These are phyloP conservation scores for Hortaea sp. DNA, from an alignment of 2,329 filamentous ascomycete species.

Conservation along the genomic window DNA sequence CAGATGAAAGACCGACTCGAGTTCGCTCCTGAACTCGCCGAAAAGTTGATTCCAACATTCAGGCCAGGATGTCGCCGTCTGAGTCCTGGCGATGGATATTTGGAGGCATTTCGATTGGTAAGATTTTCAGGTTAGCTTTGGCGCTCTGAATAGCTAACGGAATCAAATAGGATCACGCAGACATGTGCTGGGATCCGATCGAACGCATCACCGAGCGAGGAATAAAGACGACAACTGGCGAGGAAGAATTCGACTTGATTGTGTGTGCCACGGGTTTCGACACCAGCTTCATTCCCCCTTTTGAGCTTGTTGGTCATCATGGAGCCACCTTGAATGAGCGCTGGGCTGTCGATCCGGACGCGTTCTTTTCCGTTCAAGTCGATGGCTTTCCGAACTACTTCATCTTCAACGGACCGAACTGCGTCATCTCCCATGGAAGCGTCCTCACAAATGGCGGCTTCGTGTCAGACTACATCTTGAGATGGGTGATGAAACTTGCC, in stretches of 20 bases:
- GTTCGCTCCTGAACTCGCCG: conserved; percentile 25
- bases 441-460: conserved; percentile 1
- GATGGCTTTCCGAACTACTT: conserved; percentile 24
- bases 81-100: conserved; percentile 41
- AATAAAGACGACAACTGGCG: not conserved
- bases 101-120: conserved; percentile 33
- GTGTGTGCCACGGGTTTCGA: conserved; percentile 33
- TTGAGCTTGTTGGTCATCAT: conserved; percentile 27
- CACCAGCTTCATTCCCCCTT: conserved; percentile 23
- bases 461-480: not conserved
- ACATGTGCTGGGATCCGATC: conserved; percentile 2
- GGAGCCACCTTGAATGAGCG: conserved; percentile 9
- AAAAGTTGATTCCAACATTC: conserved; percentile 30
- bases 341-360: conserved; percentile 12
- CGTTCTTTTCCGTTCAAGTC: conserved; percentile 18
- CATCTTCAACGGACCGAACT: conserved; percentile 15
- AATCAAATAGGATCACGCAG: not conserved
- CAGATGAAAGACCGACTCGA: conserved; percentile 31
- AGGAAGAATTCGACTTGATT: conserved; percentile 32
- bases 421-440: conserved; percentile 1
- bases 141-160: no score
- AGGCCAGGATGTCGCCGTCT: conserved; percentile 37
- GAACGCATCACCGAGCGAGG: not conserved
- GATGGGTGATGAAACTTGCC: conserved; percentile 1
- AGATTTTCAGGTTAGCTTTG: not conserved